A percentile compares a stretch with the other conserved stretches of the same genome.
Conservation (phyloP, 1,139 yeast genomes). For the Nakaseomyces bracarensis region DNA sequence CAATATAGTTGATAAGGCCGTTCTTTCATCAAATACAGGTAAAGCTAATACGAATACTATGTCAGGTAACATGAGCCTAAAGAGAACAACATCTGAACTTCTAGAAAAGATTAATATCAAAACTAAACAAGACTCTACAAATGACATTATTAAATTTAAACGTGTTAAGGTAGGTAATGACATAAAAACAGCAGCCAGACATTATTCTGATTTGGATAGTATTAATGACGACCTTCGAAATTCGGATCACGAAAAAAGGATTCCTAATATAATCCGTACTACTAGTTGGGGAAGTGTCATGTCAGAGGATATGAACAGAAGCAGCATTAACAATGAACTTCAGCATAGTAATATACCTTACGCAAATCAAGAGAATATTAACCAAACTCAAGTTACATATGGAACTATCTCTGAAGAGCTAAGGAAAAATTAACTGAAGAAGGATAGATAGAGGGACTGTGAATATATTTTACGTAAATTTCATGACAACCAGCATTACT, state of each 20-base stretch:
- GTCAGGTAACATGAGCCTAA: background rate
- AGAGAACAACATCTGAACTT: constrained; percentile 5
- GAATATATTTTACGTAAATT: too few relatives aligned
- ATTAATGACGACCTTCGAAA: constrained; percentile 5
- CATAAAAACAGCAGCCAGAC: background rate
- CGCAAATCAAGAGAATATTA: background rate
- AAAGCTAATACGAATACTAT: background rate
- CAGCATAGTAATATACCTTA: too few relatives aligned
- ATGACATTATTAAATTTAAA: background rate
- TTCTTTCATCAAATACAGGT: background rate
- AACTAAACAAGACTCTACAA: background rate
- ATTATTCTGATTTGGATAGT: constrained; percentile 5
- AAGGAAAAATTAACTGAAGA: constrained; percentile 11
- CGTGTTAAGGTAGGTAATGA: constrained; percentile 1
- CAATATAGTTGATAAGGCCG: constrained; percentile 8
- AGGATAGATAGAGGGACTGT: constrained; percentile 9
- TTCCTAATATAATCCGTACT: constrained; percentile 15
- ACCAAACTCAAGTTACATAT: constrained; percentile 34
- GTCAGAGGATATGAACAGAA: constrained; percentile 13
- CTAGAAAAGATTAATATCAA: constrained; percentile 1
- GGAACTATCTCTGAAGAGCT: constrained; percentile 15
- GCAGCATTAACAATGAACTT: background rate
- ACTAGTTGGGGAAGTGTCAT: constrained; percentile 29
- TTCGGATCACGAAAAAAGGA: background rate
- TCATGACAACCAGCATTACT: too few relatives aligned